These are phyloP conservation scores for Phalaenopsis aphrodite DNA, from an alignment of 106 monocot species.

Conservation along the genomic window DNA sequence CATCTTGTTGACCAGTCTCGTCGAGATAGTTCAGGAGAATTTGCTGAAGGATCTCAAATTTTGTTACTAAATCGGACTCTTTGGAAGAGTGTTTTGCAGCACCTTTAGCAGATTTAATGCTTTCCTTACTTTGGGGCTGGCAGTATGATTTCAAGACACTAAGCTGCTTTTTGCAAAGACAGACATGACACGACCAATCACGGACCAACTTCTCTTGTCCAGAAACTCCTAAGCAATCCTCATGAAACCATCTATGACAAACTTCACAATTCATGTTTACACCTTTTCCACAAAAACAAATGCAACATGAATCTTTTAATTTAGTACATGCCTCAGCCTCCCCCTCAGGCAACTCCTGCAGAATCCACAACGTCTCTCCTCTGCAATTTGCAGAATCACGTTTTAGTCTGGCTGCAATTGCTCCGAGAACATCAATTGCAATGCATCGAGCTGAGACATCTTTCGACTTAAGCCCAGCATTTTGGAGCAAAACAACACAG, in stretches of 20 bases:
- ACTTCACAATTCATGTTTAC: slow-evolving; percentile 43
- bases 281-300: slow-evolving; percentile 68
- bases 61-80: slow-evolving; percentile 16
- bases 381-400: slow-evolving; percentile 60
- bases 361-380: slow-evolving; percentile 71
- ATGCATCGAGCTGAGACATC: slow-evolving; percentile 72
- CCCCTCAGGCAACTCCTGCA: slow-evolving; percentile 38
- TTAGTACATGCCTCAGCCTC: slow-evolving; percentile 15
- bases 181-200: slow-evolving; percentile 88
- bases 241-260: slow-evolving; percentile 84
- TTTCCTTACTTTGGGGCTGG: slow-evolving; percentile 40
- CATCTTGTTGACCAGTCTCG: slow-evolving; percentile 60
- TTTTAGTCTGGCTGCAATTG: slow-evolving; percentile 79
- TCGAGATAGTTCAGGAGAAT: slow-evolving; percentile 81
- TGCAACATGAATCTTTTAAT: slow-evolving; percentile 41
- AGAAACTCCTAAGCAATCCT: slow-evolving; percentile 66
- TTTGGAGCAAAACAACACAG: slow-evolving; percentile 87
- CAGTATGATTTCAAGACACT: slow-evolving; percentile 49
- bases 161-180: slow-evolving; percentile 70
- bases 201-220: slow-evolving; percentile 40
- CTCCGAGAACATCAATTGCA: slow-evolving; percentile 92
- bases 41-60: slow-evolving; percentile 73
- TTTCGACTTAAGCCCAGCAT: slow-evolving; percentile 93
- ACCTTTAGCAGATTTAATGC: slow-evolving; percentile 20
- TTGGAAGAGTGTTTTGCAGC: slow-evolving; percentile 18